phyloP scores from a whole-genome alignment of 2,329 filamentous ascomycete genomes.

The Penicillium sp. region DNA sequence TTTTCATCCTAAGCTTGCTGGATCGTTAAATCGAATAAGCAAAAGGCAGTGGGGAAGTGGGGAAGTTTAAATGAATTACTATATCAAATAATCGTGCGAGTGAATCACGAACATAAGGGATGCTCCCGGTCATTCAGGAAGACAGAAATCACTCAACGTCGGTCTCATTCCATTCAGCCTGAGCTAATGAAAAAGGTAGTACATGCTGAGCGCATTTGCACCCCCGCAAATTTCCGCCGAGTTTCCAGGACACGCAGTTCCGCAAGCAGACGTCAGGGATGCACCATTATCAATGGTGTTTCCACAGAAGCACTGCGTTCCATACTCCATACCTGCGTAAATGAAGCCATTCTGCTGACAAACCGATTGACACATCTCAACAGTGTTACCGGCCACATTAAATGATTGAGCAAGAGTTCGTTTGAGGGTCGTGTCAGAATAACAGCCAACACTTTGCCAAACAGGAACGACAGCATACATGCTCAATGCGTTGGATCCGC shows the following conservation, averaged over 20 bases:
- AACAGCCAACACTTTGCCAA: conserved; percentile 20
- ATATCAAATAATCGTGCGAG: too few species aligned
- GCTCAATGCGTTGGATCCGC: conserved; percentile 21
- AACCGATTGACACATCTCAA: conserved; percentile 23
- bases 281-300: conserved; percentile 23
- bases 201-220: conserved; percentile 15
- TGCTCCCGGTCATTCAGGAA: background rate
- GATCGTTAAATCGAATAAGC: too few species aligned
- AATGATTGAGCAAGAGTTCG: conserved; percentile 14
- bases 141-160: background rate
- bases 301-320: conserved; percentile 27
- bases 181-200: conserved; percentile 8
- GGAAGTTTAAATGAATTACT: too few species aligned
- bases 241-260: conserved; percentile 44
- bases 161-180: background rate
- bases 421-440: conserved; percentile 16
- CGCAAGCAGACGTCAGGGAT: conserved; percentile 36
- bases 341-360: conserved; percentile 24
- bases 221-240: conserved; percentile 32
- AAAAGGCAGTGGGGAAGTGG: too few species aligned
- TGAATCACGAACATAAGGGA: too few species aligned
- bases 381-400: conserved; percentile 21
- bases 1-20: too few species aligned
- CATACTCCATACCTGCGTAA: conserved; percentile 30
- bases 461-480: conserved; percentile 12